Evolutionary conservation across 2,329 filamentous ascomycete species (phyloP), one percentile per base, ranked within the genome.

Genomic region (Curvularia eragrostidis): DNA sequence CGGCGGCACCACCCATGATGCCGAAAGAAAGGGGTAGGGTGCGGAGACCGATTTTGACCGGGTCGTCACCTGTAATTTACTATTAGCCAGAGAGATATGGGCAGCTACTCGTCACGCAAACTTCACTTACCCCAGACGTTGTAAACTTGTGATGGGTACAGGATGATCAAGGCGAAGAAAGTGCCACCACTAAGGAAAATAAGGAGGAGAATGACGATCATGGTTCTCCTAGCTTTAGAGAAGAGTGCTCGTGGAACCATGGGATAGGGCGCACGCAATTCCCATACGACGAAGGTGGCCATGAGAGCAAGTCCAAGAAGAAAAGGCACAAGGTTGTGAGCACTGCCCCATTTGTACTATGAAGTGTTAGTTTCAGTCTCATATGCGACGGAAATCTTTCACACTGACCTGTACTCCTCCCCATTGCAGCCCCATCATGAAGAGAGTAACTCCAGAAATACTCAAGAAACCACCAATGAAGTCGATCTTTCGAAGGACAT

Each of bases 11-110:
- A 32, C 75, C 75, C 32, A 90, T 80, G 66, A 90, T 88, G 23
- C 83, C 82, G 59, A 89, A 86, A 1, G 85, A 87, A 60, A 90
- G 82, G 1, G 88, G 87, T 5, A 91, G 73, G 39, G 85, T 85
- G 56, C 88, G 83, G 56, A 90, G 75, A n/a, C 88, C 88, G 52
- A 90, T 83, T 21, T 80, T 81, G 18, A 88, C 73, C 0, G 87
- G 86, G 61, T 89, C 85, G 62, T 89, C 85, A 24, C 70, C 70
- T 72, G n/a, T 8, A 23, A 8, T 6, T 26, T 2, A 6, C 34
- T 56, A 24, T 64, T 19, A 66, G 38, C n/a, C 54, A 23, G 51
- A 19, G 13, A 7, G 10, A 21, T 1, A 12, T 10, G 2, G 1
- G 1, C n/a, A n/a, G n/a, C 4, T 5, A 6, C n/a, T 3, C 7